Evolutionary conservation across 108 stramenopile species (phyloP).

Genomic region (Schizochytrium sp.): DNA sequence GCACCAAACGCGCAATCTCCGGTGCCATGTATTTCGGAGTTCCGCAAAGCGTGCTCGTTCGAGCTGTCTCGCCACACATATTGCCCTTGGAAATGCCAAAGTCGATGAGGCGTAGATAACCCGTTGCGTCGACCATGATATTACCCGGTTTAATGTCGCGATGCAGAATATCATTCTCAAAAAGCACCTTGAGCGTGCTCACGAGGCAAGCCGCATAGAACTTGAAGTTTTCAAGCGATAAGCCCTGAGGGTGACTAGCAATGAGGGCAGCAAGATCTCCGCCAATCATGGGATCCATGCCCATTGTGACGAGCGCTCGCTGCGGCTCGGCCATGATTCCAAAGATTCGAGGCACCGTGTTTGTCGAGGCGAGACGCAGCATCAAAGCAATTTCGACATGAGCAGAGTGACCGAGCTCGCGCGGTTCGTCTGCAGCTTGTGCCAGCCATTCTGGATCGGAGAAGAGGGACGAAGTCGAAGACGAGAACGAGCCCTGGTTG

Average conservation of each 20-base stretch:
- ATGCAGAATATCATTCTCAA: background rate
- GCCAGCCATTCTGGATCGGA: too few species aligned
- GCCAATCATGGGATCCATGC: background rate
- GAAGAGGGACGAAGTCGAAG: too few species aligned
- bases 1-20: slow-evolving; percentile 69
- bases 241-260: background rate
- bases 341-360: background rate
- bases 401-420: background rate
- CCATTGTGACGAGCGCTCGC: background rate
- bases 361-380: background rate
- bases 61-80: slow-evolving; percentile 19
- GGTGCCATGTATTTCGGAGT: slow-evolving; percentile 58
- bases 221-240: background rate
- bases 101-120: background rate
- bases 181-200: background rate
- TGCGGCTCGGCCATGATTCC: background rate
- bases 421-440: background rate
- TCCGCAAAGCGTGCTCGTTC: slow-evolving; percentile 47
- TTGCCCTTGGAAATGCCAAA: slow-evolving; percentile 18
- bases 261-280: background rate
- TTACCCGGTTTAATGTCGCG: background rate
- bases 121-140: background rate
- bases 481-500: background rate
- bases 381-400: background rate
- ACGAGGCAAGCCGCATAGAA: background rate